Evolutionary conservation across 768 basidiomycete genomes (phyloP), one percentile per base, ranked within the genome.

Genomic region (Tylopilus sp.): DNA sequence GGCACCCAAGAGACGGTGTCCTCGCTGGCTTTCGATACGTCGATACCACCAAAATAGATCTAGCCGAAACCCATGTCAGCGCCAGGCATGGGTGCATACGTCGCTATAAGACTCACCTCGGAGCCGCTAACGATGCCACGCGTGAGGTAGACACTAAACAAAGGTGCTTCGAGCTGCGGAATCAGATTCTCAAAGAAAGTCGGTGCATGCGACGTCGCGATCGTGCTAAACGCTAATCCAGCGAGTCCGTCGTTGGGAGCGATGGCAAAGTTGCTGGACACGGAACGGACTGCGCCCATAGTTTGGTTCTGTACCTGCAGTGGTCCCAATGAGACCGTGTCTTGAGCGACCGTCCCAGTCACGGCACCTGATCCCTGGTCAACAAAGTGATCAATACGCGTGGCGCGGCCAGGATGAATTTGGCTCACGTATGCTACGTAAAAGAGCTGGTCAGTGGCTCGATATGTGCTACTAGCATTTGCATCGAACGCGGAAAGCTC

Each of bases 121-220:
- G 81, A 80, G 4, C 80, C 79, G n/a, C 54, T 41, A 50, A 60
- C 48, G 53, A 70, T 42, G 11, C 56, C 54, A 9, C 80, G 66
- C n/a, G 78, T 69, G 28, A 86, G 60, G 56, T 84, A 76, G n/a
- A 86, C 74, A 13, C 79, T 78, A 62, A 88, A 88, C 4, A 81
- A 58, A 12, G 79, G 76, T 0, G 71, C 65, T 4, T 66, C 60
- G 23, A 85, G 50, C 55, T 66, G 55, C 13, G 61, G 55, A 17
- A 86, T 75, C 35, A 87, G 62, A 55, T 79, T 85, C 65, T 88
- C 86, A 54, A 86, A 82, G 57, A 85, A 79, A 0, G 85, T 86
- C 8, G 76, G 73, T 46, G 73, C 54, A 12, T 58, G 61, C 0
- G 71, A 74, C 41, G 58, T 65, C 11, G 83, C 66, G 48, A 87